A percentile compares a stretch with the other conserved stretches of the same genome.
phyloP scores from a whole-genome alignment of 345 rosid species.

The Euphorbia pulcherrima region DNA sequence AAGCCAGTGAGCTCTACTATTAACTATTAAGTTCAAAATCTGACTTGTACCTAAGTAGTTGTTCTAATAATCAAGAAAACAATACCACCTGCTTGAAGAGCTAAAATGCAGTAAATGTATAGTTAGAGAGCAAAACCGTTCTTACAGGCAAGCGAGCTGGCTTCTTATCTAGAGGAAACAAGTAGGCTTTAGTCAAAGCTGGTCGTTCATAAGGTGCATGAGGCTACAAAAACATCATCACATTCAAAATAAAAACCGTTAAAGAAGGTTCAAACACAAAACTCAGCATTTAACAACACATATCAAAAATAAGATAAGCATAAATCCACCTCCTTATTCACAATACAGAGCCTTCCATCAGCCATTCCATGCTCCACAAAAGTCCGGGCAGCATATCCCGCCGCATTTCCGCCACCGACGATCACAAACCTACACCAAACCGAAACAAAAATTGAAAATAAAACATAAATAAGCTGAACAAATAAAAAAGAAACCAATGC shows the following conservation, averaged over 20 bases:
- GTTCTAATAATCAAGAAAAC: background rate
- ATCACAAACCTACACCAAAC: slow-evolving; percentile 55
- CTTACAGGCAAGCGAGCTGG: slow-evolving; percentile 93
- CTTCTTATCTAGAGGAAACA: slow-evolving; percentile 86
- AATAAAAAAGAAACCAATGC: background rate
- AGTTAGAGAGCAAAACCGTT: background rate
- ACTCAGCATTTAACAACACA: background rate
- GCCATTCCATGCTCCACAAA: slow-evolving; percentile 97
- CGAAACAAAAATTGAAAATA: background rate
- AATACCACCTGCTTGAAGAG: background rate
- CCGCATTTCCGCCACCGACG: slow-evolving; percentile 97
- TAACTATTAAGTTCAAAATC: background rate
- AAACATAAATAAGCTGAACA: background rate
- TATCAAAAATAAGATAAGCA: background rate
- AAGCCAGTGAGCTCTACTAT: background rate
- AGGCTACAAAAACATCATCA: slow-evolving; percentile 42
- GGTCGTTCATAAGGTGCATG: slow-evolving; percentile 95
- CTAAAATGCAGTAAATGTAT: too few species aligned
- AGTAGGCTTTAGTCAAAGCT: slow-evolving; percentile 86
- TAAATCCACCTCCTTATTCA: slow-evolving; percentile 67
- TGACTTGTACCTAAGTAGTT: background rate
- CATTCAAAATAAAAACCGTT: background rate
- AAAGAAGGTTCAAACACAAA: background rate
- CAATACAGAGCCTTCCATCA: slow-evolving; percentile 84
- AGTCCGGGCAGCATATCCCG: slow-evolving; percentile 90